Percentiles rank a stretch among this genome's conserved stretches.
These are phyloP conservation scores for Ceratocystis colombiana DNA, from an alignment of 2,329 filamentous ascomycete species.

Conservation along the genomic window DNA sequence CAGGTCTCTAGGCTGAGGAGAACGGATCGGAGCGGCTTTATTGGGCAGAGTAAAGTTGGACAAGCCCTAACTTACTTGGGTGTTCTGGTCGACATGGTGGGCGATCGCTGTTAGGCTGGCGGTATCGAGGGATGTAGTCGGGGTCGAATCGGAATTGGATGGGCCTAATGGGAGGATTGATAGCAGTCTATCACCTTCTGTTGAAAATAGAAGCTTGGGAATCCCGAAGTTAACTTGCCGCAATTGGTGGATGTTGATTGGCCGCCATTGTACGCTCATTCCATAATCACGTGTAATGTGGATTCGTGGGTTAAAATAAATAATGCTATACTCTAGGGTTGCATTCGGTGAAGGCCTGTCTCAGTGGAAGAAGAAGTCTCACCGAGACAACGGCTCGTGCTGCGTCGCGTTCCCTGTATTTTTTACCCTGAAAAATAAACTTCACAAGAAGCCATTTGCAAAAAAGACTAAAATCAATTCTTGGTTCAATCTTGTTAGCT, in stretches of 20 bases:
- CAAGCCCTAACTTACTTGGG: constrained; percentile 34
- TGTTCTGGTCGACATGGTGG: constrained; percentile 37
- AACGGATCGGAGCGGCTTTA: background rate
- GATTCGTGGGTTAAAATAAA: background rate
- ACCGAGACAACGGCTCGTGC: constrained; percentile 8
- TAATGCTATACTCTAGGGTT: background rate
- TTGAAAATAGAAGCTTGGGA: constrained; percentile 9
- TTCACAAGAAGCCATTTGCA: constrained; percentile 4
- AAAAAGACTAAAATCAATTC: background rate
- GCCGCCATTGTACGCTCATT: background rate
- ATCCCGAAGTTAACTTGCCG: constrained; percentile 3
- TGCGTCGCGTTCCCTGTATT: constrained; percentile 6
- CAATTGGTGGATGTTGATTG: constrained; percentile 20
- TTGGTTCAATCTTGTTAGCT: background rate
- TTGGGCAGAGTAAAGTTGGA: background rate
- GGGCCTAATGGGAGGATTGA: background rate
- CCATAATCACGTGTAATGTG: background rate
- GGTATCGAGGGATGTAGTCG: constrained; percentile 7
- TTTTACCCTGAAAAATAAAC: constrained; percentile 7
- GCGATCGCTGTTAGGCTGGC: constrained; percentile 25
- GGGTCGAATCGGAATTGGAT: constrained; percentile 4
- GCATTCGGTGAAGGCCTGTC: background rate
- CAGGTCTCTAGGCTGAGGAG: background rate
- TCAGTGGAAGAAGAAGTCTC: background rate
- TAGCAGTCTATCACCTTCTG: constrained; percentile 6